phyloP scores from a whole-genome alignment of 192 early-diverging fungal species.

The Oehlia diaphana region DNA sequence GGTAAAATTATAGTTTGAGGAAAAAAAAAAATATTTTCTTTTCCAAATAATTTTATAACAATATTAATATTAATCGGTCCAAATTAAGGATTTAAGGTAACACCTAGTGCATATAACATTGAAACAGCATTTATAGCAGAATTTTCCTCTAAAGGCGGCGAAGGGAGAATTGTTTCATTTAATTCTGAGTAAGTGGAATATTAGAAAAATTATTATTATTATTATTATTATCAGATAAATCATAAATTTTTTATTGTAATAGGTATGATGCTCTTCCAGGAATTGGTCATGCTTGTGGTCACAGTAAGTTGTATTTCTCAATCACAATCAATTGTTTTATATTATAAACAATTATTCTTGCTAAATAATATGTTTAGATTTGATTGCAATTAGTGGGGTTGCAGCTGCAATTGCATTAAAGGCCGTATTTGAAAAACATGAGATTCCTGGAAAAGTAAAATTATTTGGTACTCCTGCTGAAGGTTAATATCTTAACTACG shows the following conservation, averaged over 20 bases:
- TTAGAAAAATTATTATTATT: too few relatives aligned
- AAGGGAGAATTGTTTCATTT: slow-evolving; percentile 18
- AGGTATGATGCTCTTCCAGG: slow-evolving; percentile 65
- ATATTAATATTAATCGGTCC: too few relatives aligned
- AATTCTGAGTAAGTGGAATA: slow-evolving; percentile 21
- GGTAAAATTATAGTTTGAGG: too few relatives aligned
- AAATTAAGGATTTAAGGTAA: slow-evolving; percentile 60
- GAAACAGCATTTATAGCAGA: slow-evolving; percentile 77
- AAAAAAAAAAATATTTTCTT: too few relatives aligned
- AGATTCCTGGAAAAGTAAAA: slow-evolving; percentile 57
- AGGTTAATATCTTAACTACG: slow-evolving; percentile 28
- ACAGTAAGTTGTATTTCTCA: slow-evolving; percentile 37
- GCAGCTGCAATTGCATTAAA: slow-evolving; percentile 55
- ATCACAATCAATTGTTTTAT: not conserved
- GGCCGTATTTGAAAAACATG: slow-evolving; percentile 29
- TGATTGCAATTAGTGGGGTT: slow-evolving; percentile 33
- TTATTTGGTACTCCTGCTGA: slow-evolving; percentile 81
- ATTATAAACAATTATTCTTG: not conserved
- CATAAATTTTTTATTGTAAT: not conserved
- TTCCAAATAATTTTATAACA: too few relatives aligned
- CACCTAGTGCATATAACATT: slow-evolving; percentile 58
- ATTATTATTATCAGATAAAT: not conserved
- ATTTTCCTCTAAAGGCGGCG: slow-evolving; percentile 44
- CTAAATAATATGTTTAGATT: not conserved
- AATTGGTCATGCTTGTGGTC: slow-evolving; percentile 69